Conservation (phyloP, 148 eudicot genomes). For the Arctostaphylos glauca region DNA sequence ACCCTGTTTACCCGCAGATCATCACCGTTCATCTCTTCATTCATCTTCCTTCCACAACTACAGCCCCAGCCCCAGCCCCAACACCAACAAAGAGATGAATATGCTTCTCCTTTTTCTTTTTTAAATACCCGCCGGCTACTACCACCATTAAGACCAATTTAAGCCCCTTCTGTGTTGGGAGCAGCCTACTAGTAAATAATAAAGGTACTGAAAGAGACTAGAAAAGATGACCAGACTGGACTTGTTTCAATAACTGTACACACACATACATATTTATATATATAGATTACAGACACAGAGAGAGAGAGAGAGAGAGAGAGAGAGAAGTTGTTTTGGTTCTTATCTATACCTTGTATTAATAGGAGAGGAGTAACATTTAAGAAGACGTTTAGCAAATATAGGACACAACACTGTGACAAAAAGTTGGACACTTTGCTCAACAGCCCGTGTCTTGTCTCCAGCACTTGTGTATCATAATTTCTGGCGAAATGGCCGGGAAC, state of each 20-base stretch:
- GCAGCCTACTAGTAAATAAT: not conserved
- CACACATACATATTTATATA: not conserved
- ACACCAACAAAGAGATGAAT: not conserved
- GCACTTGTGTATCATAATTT: conserved; percentile 1
- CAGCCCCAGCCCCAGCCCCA: not conserved
- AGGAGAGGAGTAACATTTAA: not conserved
- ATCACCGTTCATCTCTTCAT: conserved; percentile 40
- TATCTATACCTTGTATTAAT: not conserved
- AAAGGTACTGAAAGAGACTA: not conserved
- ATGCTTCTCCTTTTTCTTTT: no score
- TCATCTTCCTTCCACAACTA: conserved; percentile 22
- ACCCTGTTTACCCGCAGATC: conserved; percentile 6
- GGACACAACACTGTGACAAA: not conserved
- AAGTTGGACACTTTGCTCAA: conserved; percentile 3
- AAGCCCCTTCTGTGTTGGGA: no score
- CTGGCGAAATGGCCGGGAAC: conserved; percentile 10
- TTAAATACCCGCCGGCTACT: no score
- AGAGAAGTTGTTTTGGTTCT: not conserved
- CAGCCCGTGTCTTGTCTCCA: not conserved
- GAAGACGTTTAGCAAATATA: not conserved
- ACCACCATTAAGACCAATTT: no score
- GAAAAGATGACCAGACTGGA: not conserved
- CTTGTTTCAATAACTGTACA: not conserved
- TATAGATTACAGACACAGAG: not conserved
- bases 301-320: not conserved